phyloP scores from a whole-genome alignment of 192 early-diverging fungal species.

The Pilaira anomala region DNA sequence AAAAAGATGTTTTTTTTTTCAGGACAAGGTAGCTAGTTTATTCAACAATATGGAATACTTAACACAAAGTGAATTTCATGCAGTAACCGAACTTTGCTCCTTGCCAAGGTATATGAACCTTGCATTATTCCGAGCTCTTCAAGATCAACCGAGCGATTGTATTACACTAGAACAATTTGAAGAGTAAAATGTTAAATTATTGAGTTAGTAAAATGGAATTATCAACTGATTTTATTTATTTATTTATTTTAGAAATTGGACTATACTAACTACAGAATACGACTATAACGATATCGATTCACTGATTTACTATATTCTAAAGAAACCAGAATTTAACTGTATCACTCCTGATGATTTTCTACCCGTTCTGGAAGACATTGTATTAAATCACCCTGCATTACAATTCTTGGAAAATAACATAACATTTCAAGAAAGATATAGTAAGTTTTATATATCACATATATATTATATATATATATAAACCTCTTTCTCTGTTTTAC shows the following conservation, averaged over 20 bases:
- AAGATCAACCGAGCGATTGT: constrained; percentile 11
- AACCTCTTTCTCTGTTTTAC: not conserved
- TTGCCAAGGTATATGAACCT: constrained; percentile 69
- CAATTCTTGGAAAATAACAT: constrained; percentile 79
- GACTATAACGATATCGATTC: constrained; percentile 42
- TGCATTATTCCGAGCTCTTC: constrained; percentile 55
- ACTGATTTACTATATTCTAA: constrained; percentile 60
- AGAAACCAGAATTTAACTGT: constrained; percentile 37
- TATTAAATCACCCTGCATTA: constrained; percentile 82
- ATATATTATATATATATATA: not conserved
- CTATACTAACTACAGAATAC: constrained; percentile 38
- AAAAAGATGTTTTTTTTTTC: too few relatives aligned
- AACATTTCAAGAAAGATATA: constrained; percentile 82
- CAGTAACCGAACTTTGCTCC: constrained; percentile 42
- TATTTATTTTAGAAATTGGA: constrained; percentile 39
- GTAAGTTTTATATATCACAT: constrained; percentile 54
- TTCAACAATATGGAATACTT: constrained; percentile 12
- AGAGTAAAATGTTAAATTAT: not conserved
- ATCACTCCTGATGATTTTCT: constrained; percentile 70
- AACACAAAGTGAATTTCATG: constrained; percentile 22
- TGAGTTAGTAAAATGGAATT: not conserved
- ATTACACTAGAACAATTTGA: constrained; percentile 6
- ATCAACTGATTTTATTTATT: not conserved
- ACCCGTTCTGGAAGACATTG: constrained; percentile 70
- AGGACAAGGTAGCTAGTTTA: constrained; percentile 1